Conservation (phyloP, 75 land plant genomes). For the Larix kaempferi region DNA sequence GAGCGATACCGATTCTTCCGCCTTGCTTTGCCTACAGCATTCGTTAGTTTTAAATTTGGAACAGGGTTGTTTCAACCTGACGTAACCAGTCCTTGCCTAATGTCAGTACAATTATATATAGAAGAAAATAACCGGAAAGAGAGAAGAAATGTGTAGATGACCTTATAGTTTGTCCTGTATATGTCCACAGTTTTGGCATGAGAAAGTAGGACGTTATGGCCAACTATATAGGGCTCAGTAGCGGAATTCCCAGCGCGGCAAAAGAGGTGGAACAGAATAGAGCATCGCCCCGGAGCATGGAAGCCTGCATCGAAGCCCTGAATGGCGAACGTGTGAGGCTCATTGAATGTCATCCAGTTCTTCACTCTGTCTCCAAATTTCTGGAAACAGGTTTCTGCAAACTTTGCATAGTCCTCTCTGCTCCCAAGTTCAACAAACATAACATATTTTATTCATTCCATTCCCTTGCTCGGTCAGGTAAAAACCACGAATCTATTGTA, state of each 20-base stretch:
- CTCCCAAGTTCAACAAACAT: neutral
- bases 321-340: constrained; percentile 69
- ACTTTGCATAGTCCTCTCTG: constrained; percentile 64
- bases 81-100: too few species aligned
- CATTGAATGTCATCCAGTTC: constrained; percentile 90
- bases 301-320: constrained; percentile 75
- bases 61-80: too few species aligned
- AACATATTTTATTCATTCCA: too few species aligned
- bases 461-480: too few species aligned
- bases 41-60: neutral
- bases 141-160: constrained; percentile 5
- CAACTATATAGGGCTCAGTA: constrained; percentile 83
- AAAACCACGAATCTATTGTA: too few species aligned
- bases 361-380: constrained; percentile 80
- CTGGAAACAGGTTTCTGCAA: constrained; percentile 73
- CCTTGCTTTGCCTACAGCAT: constrained; percentile 32
- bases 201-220: constrained; percentile 63
- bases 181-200: constrained; percentile 66
- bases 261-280: constrained; percentile 33
- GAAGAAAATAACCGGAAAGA: too few species aligned
- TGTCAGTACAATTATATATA: too few species aligned
- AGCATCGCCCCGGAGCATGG: constrained; percentile 83
- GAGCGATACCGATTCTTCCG: constrained; percentile 46
- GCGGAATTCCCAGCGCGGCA: constrained; percentile 63
- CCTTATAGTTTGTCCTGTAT: constrained; percentile 72